Evolutionary conservation across 169 alveolate species (phyloP).

Genomic region (Cytauxzoon felis): DNA sequence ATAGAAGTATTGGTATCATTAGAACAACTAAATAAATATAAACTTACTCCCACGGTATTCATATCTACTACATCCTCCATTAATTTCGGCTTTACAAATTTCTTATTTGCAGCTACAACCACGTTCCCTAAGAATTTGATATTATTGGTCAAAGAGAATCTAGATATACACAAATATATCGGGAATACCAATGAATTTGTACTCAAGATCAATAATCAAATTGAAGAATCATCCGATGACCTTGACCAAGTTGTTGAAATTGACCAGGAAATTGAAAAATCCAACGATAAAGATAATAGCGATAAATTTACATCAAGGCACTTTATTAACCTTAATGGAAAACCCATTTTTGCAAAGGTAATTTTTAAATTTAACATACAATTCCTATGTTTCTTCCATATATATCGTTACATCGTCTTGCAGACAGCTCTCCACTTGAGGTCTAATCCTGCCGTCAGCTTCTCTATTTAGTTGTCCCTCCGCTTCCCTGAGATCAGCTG

Average conservation of each 20-base stretch:
- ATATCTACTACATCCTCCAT: conserved; percentile 36
- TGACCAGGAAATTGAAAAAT: no score
- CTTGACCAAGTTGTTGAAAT: no score
- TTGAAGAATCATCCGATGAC: no score
- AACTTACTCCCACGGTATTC: conserved; percentile 47
- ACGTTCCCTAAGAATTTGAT: conserved; percentile 21
- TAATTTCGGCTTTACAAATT: conserved; percentile 44
- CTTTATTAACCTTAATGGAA: not conserved
- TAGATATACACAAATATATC: conserved; percentile 5
- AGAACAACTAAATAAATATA: conserved; percentile 26
- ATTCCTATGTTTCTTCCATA: no score
- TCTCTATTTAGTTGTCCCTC: no score
- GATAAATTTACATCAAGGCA: not conserved
- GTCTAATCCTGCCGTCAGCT: no score
- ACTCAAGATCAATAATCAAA: no score
- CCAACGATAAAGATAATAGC: conserved; percentile 14
- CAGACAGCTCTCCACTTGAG: no score
- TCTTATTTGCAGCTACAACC: conserved; percentile 44
- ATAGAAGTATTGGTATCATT: conserved; percentile 25
- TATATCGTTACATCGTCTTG: no score
- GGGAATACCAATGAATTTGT: not conserved
- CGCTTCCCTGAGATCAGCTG: no score
- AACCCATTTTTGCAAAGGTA: no score
- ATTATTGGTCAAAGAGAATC: conserved; percentile 13
- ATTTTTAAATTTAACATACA: no score